Base-by-base conservation (phyloP, 768 basidiomycete species). In the Multifurca ochricompacta region DNA sequence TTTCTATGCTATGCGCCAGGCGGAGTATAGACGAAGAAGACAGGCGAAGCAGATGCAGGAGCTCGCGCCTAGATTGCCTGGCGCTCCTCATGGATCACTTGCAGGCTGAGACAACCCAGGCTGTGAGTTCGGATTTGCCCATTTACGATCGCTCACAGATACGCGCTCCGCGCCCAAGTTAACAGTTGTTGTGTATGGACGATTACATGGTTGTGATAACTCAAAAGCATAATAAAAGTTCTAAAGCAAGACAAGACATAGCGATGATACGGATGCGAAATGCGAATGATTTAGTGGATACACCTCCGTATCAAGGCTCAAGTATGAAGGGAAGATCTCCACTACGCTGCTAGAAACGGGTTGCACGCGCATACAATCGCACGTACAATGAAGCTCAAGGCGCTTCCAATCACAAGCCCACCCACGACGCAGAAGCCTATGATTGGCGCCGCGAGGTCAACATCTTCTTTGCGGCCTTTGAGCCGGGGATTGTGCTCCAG, bases 401-500 rank as follows among this genome's bases (percentile, higher is more conserved):
- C 65, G 64, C 91, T 91, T 2, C 93, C 93, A 1, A 80, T 45
- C 13, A 78, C 79, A 48, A 95, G 70, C 4, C 91, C 91, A 4
- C 79, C 83, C 1, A 88, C 83, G 3, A 91, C 66, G 58, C 79
- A 87, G 69, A 93, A 92, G 60, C 78, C 83, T 4, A 81, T 80
- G 11, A 95, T 74, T 0, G 87, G 88, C 4, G 91, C 91, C 4
- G 90, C 90, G 10, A 87, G 75, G 63, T 94, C 91, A 21, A 92
- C 85, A 63, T 94, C 87, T 55, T 88, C 84, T 45, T 74, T 73
- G 40, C 78, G 72, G 6, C 85, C 83, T 59, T 79, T 76, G 46
- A 94, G 68, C 39, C 76, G 73, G 14, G 82, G 81, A 64, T 94
- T 94, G 63, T 91, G 85, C 56, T 84, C 79, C 2, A 89, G 69